These are phyloP conservation scores for Prunus persica DNA, from an alignment of 306 rosid species.

Conservation along the genomic window DNA sequence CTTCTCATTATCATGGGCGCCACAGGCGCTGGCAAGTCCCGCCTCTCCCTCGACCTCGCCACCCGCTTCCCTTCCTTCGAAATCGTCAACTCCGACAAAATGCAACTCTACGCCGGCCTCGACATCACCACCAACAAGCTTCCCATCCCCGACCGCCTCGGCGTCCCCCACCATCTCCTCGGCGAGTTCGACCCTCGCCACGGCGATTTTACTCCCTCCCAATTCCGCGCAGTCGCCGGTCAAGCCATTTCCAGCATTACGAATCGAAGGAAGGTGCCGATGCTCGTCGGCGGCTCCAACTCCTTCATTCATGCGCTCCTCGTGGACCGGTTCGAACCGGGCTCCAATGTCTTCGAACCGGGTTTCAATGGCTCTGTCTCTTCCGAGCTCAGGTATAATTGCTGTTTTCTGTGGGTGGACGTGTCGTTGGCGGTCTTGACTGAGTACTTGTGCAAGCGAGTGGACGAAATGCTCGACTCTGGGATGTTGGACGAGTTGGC, in stretches of 20 bases:
- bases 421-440: conserved; percentile 53
- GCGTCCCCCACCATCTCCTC: conserved; percentile 72
- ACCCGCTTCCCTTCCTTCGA: conserved; percentile 53
- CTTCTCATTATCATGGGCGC: conserved; percentile 73
- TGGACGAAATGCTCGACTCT: conserved; percentile 79
- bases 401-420: conserved; percentile 90
- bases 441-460: conserved; percentile 56
- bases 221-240: conserved; percentile 50
- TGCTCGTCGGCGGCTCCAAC: conserved; percentile 86
- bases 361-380: conserved; percentile 8
- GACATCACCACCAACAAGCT: conserved; percentile 90
- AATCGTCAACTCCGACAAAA: conserved; percentile 84
- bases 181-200: conserved; percentile 48
- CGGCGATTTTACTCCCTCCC: conserved; percentile 53
- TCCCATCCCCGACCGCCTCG: conserved; percentile 46
- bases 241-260: conserved; percentile 31
- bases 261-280: conserved; percentile 46
- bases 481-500: conserved; percentile 88
- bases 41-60: conserved; percentile 81
- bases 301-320: conserved; percentile 72
- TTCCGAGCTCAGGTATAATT: conserved; percentile 58
- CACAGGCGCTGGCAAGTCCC: conserved; percentile 84
- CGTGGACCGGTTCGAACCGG: conserved; percentile 44
- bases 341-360: conserved; percentile 37
- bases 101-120: conserved; percentile 77